Conservation (phyloP, 371 early-diverging fungal species). For the Cokeromyces recurvatus region DNA sequence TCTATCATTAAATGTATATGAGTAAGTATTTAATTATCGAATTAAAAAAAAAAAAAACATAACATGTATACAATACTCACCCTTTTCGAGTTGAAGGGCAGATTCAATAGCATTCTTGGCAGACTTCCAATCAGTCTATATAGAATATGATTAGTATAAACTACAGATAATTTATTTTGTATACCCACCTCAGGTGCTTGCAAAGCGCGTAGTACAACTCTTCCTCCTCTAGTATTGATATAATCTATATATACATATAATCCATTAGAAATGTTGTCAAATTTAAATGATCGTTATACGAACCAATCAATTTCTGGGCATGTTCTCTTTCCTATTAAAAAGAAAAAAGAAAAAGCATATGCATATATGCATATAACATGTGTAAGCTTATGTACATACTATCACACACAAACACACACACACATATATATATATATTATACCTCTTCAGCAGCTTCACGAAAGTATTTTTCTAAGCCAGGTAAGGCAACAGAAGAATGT, state of each 20-base stretch:
- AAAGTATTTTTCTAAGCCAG: constrained; percentile 59
- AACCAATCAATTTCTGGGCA: constrained; percentile 48
- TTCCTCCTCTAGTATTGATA: constrained; percentile 54
- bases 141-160: too few species aligned
- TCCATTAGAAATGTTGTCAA: neutral
- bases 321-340: constrained; percentile 50
- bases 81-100: constrained; percentile 64
- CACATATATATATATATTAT: too few species aligned
- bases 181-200: constrained; percentile 46
- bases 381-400: too few species aligned
- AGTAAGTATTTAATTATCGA: too few species aligned
- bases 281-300: neutral
- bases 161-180: neutral
- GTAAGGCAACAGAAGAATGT: constrained; percentile 50
- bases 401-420: too few species aligned
- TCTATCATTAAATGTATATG: constrained; percentile 19
- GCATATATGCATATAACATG: too few species aligned
- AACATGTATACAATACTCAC: constrained; percentile 18
- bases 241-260: constrained; percentile 38
- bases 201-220: constrained; percentile 41
- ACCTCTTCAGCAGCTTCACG: constrained; percentile 50
- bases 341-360: neutral
- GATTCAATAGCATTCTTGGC: constrained; percentile 64
- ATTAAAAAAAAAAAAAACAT: too few species aligned
- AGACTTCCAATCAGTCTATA: constrained; percentile 55